phyloP scores from a whole-genome alignment of 202 grass and related monocot species.

The Setaria viridis region DNA sequence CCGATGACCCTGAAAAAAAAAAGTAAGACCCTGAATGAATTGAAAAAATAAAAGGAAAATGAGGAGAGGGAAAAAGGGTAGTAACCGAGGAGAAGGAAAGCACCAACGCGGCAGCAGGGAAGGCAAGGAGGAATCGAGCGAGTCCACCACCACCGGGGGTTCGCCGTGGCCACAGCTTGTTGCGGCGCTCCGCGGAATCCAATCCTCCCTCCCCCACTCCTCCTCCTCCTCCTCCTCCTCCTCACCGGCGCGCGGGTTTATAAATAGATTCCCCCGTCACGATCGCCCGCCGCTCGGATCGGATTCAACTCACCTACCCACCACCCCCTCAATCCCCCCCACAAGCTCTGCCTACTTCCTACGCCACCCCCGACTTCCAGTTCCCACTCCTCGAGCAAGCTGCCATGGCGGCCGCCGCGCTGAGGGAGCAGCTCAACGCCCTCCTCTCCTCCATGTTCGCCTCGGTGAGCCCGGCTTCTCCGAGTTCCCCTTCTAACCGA shows the following conservation, averaged over 20 bases:
- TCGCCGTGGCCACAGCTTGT: conserved; percentile 32
- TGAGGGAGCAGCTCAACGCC: conserved; percentile 67
- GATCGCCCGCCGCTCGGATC: not conserved
- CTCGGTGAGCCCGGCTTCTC: conserved; percentile 29
- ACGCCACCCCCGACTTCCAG: not conserved
- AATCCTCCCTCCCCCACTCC: not conserved
- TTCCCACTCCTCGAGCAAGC: not conserved
- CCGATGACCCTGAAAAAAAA: not conserved
- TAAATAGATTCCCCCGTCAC: conserved; percentile 36
- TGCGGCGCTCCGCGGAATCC: conserved; percentile 31
- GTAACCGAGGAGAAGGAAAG: not conserved
- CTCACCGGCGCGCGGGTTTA: conserved; percentile 22
- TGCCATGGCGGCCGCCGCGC: conserved; percentile 54
- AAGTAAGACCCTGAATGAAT: not conserved
- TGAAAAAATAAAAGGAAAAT: not conserved
- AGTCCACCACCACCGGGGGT: not conserved
- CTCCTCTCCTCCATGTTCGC: conserved; percentile 73
- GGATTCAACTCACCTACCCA: conserved; percentile 6
- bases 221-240: not conserved
- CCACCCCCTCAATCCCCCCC: not conserved
- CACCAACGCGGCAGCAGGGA: no score
- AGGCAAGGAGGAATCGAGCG: not conserved
- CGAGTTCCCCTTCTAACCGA: not conserved
- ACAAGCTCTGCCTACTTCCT: conserved; percentile 18
- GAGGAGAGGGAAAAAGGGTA: not conserved